Evolutionary conservation across 129 eudicot species (phyloP).

Genomic region (Artemisia argyi): DNA sequence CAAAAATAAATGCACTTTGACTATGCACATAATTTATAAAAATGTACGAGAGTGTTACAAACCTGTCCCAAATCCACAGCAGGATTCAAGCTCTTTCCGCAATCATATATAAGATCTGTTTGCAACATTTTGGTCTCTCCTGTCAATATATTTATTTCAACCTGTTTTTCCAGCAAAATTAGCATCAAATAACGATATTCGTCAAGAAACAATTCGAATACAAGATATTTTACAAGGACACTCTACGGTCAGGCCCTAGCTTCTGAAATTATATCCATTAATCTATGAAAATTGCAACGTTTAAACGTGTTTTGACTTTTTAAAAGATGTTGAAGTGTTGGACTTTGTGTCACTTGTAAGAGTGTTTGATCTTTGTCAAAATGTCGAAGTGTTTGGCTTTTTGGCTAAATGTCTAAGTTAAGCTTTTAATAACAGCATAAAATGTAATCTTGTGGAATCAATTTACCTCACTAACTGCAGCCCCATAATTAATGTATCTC

Average conservation of each 20-base stretch:
- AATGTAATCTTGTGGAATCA: not conserved
- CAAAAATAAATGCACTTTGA: not conserved
- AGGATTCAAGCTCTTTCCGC: slow-evolving; percentile 97
- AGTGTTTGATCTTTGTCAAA: no score
- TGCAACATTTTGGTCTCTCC: slow-evolving; percentile 82
- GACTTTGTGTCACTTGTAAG: not conserved
- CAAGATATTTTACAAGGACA: no score
- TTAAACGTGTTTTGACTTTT: not conserved
- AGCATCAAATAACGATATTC: not conserved
- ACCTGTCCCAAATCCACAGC: slow-evolving; percentile 99
- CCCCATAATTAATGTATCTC: slow-evolving; percentile 85
- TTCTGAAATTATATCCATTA: no score
- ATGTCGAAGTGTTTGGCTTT: not conserved
- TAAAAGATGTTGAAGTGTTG: not conserved
- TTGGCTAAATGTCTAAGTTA: not conserved
- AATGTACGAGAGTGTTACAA: slow-evolving; percentile 1
- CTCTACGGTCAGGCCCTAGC: no score
- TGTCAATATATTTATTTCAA: slow-evolving; percentile 72
- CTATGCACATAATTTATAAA: not conserved
- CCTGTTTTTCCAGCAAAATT: slow-evolving; percentile 46
- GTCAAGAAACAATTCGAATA: no score
- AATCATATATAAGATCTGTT: slow-evolving; percentile 80
- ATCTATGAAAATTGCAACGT: no score
- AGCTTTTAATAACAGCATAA: not conserved
- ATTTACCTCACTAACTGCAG: slow-evolving; percentile 89